Base-by-base conservation (phyloP, 192 early-diverging fungal genomes). In the Thamnidium elegans region DNA sequence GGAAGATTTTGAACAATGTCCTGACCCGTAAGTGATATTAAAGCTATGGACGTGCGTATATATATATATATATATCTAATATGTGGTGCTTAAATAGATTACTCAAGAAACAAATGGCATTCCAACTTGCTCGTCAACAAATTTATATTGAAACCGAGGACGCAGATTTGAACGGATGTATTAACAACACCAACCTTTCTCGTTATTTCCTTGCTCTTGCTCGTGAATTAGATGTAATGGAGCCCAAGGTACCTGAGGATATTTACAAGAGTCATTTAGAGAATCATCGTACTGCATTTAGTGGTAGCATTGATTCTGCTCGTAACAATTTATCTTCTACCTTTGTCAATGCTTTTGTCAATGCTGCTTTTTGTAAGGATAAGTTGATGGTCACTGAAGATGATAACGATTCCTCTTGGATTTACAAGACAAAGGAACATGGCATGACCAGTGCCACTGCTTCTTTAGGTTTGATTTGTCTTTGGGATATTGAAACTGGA, bases 311-410 rank as follows among this genome's bases (percentile, higher is more conserved):
- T 31, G 95, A 98, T 69, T 96, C 94, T 68, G 95, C 95, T 31
- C 87, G 92, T 42, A 93, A 96, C 68, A 98, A 99, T 72, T 78
- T 99, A 54, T 92, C 97, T 3, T 94, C 94, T 31, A 95, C 96
- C 1, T 96, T 98, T 87, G 97, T 99, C 39, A 99, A 98, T 69
- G 96, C 97, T 0, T 99, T 98, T 81, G 92, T 99, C 44, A 99
- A 99, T 72, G 93, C 91, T 43, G 97, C 94, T 11, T 99, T 97
- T 75, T 90, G 94, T 42, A 87, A 82, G 5, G 97, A 99, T 68
- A 98, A 95, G 78, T 85, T 99, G 23, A 81, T 88, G 11, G 84
- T 84, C 26, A 81, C 82, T 13, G 86, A 89, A 32, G 90, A 90
- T 34, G 87, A 88, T 5, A 87, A 80, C 61, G 62, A 73, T 4